phyloP scores from a whole-genome alignment of 2,329 filamentous ascomycete species.

The Graphilbum fragrans region DNA sequence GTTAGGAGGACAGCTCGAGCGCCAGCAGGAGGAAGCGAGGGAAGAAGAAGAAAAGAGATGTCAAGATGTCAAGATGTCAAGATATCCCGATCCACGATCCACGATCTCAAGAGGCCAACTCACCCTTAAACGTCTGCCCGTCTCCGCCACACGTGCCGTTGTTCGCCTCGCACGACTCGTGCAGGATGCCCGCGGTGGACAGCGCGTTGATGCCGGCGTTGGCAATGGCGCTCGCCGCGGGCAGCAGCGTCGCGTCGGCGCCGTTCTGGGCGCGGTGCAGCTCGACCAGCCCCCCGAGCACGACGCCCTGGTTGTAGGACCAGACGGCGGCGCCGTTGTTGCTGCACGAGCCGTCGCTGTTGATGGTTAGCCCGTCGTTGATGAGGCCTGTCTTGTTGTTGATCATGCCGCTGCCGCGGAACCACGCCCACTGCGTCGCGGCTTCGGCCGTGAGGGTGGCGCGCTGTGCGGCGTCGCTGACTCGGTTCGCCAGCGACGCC shows the following conservation, averaged over 20 bases:
- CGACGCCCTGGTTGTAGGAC: slow-evolving; percentile 46
- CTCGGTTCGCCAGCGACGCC: slow-evolving; percentile 38
- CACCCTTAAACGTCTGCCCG: slow-evolving; percentile 52
- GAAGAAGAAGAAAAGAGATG: neutral
- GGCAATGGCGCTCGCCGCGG: slow-evolving; percentile 34
- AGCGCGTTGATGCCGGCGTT: slow-evolving; percentile 34
- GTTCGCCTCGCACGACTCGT: slow-evolving; percentile 38
- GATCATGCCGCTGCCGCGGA: slow-evolving; percentile 35
- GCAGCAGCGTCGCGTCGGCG: slow-evolving; percentile 25
- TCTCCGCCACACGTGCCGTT: slow-evolving; percentile 29
- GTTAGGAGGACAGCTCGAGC: neutral
- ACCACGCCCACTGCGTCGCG: slow-evolving; percentile 37
- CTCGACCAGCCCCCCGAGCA: slow-evolving; percentile 40
- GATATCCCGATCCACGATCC: too few species aligned
- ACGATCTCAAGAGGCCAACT: neutral
- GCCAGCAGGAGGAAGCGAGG: neutral
- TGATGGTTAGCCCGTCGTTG: slow-evolving; percentile 37
- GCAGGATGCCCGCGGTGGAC: slow-evolving; percentile 33
- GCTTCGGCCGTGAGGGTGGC: slow-evolving; percentile 33
- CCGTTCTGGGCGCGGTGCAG: slow-evolving; percentile 26
- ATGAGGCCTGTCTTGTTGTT: slow-evolving; percentile 33
- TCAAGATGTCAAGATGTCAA: too few species aligned
- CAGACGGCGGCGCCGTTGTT: slow-evolving; percentile 34
- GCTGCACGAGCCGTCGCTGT: slow-evolving; percentile 28
- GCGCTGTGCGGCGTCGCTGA: slow-evolving; percentile 17